Base-by-base conservation (phyloP, 345 rosid species). In the Hevea brasiliensis region DNA sequence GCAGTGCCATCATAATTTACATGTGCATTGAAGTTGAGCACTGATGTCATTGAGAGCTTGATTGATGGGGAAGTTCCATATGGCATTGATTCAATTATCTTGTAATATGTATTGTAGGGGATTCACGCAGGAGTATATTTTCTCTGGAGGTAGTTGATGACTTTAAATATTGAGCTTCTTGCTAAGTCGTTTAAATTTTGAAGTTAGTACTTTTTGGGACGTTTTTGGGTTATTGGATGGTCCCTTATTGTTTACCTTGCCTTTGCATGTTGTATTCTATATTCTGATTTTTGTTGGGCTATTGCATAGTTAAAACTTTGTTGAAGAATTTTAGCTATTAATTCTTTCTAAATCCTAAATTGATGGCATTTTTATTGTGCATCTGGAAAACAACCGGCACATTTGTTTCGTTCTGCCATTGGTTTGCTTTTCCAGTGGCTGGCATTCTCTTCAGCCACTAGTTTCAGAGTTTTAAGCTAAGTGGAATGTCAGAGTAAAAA, bases 1-100 rank as follows among this genome's bases (percentile, higher is more conserved):
- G 60, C 57, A 67, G 71, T 67, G 71, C 71, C 71, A 29, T 50
- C 71, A 3, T 67, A 44, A 67, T 67, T 15, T 24, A 27, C 8
- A 14, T 32, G n/a, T n/a, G n/a, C 50, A 41, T 10, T 41, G 50
- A n/a, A 20, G 41, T 7, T 7, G 3, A 29, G 23, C 54, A 47
- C 8, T 35, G 6, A 62, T 40, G 7, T 21, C 26, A 40, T 13
- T n/a, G 67, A 3, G 20, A 65, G 69, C 56, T 65, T 24, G 56
- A 45, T 41, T 13, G 32, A 37, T 11, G 14, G 6, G 26, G 23
- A 4, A 44, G 37, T 5, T 64, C 42, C 32, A 11, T 42, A 32
- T 21, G 50, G 12, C 10, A 5, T 44, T 24, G 35, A 44, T 21
- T 44, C 8, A 3, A n/a, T 13, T 45, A 45, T 65, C 21, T 65